A percentile compares a stretch with the other conserved stretches of the same genome.
Evolutionary conservation across 208 protist species (phyloP).

Genomic region (Wallacemonas rigidus): DNA sequence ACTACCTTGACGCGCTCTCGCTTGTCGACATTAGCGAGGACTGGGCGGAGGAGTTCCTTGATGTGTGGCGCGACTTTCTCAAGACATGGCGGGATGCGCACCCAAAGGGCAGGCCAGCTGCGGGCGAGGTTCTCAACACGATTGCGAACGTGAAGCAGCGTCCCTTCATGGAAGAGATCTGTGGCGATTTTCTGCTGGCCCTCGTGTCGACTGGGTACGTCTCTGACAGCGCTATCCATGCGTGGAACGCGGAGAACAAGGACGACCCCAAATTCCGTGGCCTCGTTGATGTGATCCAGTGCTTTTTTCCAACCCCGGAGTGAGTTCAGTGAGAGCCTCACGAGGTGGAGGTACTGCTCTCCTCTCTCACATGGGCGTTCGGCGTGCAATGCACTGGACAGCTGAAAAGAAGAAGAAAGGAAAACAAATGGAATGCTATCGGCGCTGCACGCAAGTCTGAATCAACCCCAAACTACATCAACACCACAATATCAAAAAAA

Average conservation of each 20-base stretch:
- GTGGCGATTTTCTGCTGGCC: conserved; percentile 73
- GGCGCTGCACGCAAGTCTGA: no score
- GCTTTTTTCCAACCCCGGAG: not conserved
- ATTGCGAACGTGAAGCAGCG: conserved; percentile 53
- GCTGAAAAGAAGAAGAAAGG: no score
- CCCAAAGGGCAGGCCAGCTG: conserved; percentile 18
- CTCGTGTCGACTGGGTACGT: conserved; percentile 41
- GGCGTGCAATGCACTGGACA: no score
- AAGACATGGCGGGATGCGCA: conserved; percentile 31
- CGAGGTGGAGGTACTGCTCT: no score
- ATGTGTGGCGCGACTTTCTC: conserved; percentile 64
- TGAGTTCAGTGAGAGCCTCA: not conserved
- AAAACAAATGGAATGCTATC: no score
- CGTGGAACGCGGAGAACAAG: conserved; percentile 43
- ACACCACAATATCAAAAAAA: conserved; percentile 16
- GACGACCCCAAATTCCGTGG: conserved; percentile 18
- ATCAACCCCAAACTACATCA: not conserved
- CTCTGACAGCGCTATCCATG: conserved; percentile 26
- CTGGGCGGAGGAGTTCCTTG: conserved; percentile 83
- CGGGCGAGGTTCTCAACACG: conserved; percentile 45
- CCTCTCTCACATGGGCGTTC: no score
- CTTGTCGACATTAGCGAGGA: conserved; percentile 41
- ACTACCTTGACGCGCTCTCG: conserved; percentile 78
- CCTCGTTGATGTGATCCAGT: conserved; percentile 24
- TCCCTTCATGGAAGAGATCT: conserved; percentile 71